Conservation (phyloP, 164 flowering plant species). For the Nymphaea colorata region DNA sequence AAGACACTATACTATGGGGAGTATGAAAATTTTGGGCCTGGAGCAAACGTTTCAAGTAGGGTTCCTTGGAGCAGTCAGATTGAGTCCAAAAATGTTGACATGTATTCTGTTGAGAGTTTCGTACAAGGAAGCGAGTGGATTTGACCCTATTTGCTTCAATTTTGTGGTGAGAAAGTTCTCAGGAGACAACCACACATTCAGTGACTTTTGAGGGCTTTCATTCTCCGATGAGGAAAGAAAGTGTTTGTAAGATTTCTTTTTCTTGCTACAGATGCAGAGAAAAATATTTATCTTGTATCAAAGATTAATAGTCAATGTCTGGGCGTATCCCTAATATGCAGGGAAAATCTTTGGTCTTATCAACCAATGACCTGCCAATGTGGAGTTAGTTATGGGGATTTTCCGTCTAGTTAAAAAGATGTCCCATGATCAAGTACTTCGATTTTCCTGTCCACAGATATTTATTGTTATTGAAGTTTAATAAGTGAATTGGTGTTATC, state of each 20-base stretch:
- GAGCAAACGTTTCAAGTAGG: conserved; percentile 29
- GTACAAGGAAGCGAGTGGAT: conserved; percentile 74
- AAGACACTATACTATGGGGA: conserved; percentile 25
- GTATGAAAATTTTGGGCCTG: conserved; percentile 43
- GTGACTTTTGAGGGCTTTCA: conserved; percentile 6
- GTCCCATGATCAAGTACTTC: too few relatives aligned
- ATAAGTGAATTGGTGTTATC: too few relatives aligned
- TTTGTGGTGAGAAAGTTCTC: conserved; percentile 18
- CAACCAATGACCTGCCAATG: too few relatives aligned
- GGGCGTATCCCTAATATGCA: too few relatives aligned
- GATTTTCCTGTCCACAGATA: too few relatives aligned
- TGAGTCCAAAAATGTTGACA: conserved; percentile 31
- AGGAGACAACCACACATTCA: conserved; percentile 16
- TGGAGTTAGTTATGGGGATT: too few relatives aligned
- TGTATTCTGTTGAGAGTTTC: conserved; percentile 56
- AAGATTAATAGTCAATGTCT: too few relatives aligned
- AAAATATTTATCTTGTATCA: conserved; percentile 20
- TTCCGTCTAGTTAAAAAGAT: too few relatives aligned
- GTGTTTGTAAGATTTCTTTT: conserved; percentile 25
- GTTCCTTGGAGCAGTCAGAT: conserved; percentile 78
- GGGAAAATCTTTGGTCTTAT: too few relatives aligned
- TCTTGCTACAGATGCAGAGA: conserved; percentile 43
- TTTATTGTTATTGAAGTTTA: too few relatives aligned
- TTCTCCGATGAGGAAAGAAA: conserved; percentile 16
- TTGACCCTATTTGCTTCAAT: conserved; percentile 17